Percentiles rank a stretch among this genome's conserved stretches.
These are phyloP conservation scores for Boletus pseudopeckii DNA, from an alignment of 768 basidiomycete genomes.

Conservation along the genomic window DNA sequence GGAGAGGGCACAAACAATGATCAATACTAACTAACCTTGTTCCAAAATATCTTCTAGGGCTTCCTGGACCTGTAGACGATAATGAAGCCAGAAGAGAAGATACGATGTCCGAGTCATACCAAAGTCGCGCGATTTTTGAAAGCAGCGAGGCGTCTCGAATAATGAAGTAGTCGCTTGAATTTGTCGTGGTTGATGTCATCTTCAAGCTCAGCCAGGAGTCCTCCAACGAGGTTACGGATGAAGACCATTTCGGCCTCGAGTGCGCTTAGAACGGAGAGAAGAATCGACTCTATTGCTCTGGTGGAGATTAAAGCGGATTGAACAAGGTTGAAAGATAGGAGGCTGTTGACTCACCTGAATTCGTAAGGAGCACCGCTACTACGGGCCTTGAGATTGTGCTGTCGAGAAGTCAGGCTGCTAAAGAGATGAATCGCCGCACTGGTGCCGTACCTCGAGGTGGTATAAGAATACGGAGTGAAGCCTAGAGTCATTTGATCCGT, in stretches of 20 bases:
- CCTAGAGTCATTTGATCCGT: slow-evolving; percentile 81
- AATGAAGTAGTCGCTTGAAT: slow-evolving; percentile 87
- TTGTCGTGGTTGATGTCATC: slow-evolving; percentile 95
- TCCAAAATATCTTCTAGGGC: slow-evolving; percentile 88
- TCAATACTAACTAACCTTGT: slow-evolving; percentile 57
- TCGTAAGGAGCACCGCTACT: slow-evolving; percentile 76
- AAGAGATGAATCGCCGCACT: slow-evolving; percentile 10
- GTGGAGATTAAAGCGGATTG: slow-evolving; percentile 15
- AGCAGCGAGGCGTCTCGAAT: slow-evolving; percentile 80
- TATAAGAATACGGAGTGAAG: slow-evolving; percentile 86
- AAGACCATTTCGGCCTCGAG: slow-evolving; percentile 96
- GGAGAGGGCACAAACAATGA: background rate
- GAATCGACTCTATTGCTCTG: slow-evolving; percentile 89
- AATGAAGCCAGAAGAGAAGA: background rate
- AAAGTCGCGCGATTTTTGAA: slow-evolving; percentile 90
- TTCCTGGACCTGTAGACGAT: slow-evolving; percentile 65
- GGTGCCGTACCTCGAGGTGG: slow-evolving; percentile 66
- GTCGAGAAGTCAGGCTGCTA: slow-evolving; percentile 12
- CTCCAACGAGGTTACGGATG: slow-evolving; percentile 85
- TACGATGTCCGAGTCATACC: slow-evolving; percentile 38
- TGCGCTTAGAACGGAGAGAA: slow-evolving; percentile 88
- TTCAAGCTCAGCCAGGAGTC: slow-evolving; percentile 88
- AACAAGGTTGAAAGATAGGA: slow-evolving; percentile 11
- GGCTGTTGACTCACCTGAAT: slow-evolving; percentile 57
- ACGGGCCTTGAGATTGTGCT: slow-evolving; percentile 84